Conservation (phyloP, 2,329 filamentous ascomycete species). For the Aspergillus sclerotialis region DNA sequence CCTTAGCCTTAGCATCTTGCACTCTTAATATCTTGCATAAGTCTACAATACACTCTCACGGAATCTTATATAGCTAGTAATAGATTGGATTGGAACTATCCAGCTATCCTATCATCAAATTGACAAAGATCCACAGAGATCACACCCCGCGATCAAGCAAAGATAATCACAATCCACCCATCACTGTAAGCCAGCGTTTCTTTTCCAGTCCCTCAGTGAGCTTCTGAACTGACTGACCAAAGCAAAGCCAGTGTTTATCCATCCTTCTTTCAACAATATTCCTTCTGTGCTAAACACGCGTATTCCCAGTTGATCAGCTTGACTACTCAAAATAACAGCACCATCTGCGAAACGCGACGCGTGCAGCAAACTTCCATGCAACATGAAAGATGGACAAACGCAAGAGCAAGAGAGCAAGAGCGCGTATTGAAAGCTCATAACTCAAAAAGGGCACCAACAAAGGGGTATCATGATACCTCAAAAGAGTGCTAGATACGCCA, state of each 20-base stretch:
- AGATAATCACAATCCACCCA: slow-evolving; percentile 10
- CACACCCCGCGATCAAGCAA: slow-evolving; percentile 7
- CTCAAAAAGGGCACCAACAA: slow-evolving; percentile 2
- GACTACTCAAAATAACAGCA: too few species aligned
- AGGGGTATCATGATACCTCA: slow-evolving; percentile 2
- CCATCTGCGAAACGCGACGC: slow-evolving; percentile 1
- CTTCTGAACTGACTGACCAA: not conserved
- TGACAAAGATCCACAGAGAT: slow-evolving; percentile 1
- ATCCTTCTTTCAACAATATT: too few species aligned
- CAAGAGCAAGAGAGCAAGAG: slow-evolving; percentile 1
- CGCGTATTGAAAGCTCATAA: slow-evolving; percentile 1
- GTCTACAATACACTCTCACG: too few species aligned
- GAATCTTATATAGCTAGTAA: slow-evolving; percentile 5
- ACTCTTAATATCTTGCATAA: too few species aligned
- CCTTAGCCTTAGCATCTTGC: too few species aligned
- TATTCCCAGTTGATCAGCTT: too few species aligned
- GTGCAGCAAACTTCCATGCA: too few species aligned
- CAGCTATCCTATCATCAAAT: slow-evolving; percentile 8
- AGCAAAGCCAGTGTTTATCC: not conserved
- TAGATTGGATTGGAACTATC: slow-evolving; percentile 14
- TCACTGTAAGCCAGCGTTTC: slow-evolving; percentile 1
- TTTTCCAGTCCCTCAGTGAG: not conserved
- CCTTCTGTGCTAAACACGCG: too few species aligned
- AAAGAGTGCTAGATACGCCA: slow-evolving; percentile 1
- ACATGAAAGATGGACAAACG: slow-evolving; percentile 1